A percentile compares a stretch with the other conserved stretches of the same genome.
These are phyloP conservation scores for Pythium periplocum DNA, from an alignment of 352 stramenopile genomes.

Conservation along the genomic window DNA sequence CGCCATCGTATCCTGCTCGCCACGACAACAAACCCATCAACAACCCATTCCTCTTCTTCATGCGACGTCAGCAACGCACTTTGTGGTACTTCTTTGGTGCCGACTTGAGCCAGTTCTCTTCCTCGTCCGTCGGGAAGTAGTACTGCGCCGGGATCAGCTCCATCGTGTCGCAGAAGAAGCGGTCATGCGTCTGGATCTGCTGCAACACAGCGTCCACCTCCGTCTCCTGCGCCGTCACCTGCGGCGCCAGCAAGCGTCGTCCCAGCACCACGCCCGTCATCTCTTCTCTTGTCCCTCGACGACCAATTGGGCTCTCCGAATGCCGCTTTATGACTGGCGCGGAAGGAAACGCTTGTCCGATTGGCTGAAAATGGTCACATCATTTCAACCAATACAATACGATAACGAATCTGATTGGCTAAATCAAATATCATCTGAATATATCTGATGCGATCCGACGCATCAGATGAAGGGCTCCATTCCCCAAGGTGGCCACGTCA, in stretches of 20 bases:
- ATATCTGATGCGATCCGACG: no score
- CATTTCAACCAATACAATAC: conserved; percentile 18
- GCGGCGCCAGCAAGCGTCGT: conserved; percentile 39
- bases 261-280: conserved; percentile 40
- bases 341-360: conserved; percentile 3
- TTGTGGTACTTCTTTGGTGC: conserved; percentile 53
- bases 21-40: conserved; percentile 1
- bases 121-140: conserved; percentile 75
- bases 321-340: conserved; percentile 17
- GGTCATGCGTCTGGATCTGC: conserved; percentile 37
- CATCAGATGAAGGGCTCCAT: no score
- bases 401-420: conserved; percentile 1
- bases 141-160: conserved; percentile 68
- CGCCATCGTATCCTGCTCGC: conserved; percentile 42
- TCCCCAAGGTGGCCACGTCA: conserved; percentile 4
- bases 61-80: conserved; percentile 57
- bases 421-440: no score
- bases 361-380: conserved; percentile 8
- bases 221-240: conserved; percentile 7
- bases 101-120: conserved; percentile 71
- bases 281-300: not conserved
- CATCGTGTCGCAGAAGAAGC: conserved; percentile 74
- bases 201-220: conserved; percentile 13
- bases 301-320: no score
- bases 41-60: no score